Base-by-base conservation (phyloP, 495 filamentous ascomycete genomes). In the Penicillium simplicissimum region DNA sequence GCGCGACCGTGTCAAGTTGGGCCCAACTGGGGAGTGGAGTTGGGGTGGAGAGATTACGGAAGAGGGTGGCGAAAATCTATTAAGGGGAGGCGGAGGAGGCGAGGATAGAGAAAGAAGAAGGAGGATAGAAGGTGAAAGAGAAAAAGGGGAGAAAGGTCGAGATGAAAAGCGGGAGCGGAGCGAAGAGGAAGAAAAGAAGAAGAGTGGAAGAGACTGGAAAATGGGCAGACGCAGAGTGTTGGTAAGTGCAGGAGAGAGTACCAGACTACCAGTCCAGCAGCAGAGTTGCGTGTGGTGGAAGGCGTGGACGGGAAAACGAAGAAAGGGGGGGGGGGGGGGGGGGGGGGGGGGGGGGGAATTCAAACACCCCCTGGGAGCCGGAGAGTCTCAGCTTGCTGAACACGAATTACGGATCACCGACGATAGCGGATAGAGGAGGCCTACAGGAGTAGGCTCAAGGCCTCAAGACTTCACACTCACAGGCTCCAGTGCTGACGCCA, bases 1-100 rank as follows among this genome's bases (percentile, higher is more conserved):
- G 66, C 52, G 60, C 66, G 66, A 68, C 66, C 66, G 66, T 68
- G 66, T 62, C 59, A 62, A 65, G 55, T 55, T 53, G 47, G 57
- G 60, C 23, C 25, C n/a, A 34, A 47, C 15, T 36, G 36, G 11
- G 28, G 28, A 31, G 37, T 23, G 31, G 36, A 25, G 54, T n/a
- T 52, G 13, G 52, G 47, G 33, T 42, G 36, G 56, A 19, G n/a
- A n/a, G 58, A 65, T 62, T 62, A 67, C 62, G 62, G 57, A 63
- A 55, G 48, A 62, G 35, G 48, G 66, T 66, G 62, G 56, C 53
- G 51, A 65, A 61, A 69, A 57, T 67, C 62, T 65, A 67, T 67
- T 1, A 35, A 66, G 51, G 60, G 60, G 57, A 25, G 57, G 52
- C 56, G 54, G 47, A 43, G 59, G 36, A 56, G 14, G n/a, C 45